Evolutionary conservation across 371 early-diverging fungal genomes (phyloP).

Genomic region (Haplosporangium sp.): DNA sequence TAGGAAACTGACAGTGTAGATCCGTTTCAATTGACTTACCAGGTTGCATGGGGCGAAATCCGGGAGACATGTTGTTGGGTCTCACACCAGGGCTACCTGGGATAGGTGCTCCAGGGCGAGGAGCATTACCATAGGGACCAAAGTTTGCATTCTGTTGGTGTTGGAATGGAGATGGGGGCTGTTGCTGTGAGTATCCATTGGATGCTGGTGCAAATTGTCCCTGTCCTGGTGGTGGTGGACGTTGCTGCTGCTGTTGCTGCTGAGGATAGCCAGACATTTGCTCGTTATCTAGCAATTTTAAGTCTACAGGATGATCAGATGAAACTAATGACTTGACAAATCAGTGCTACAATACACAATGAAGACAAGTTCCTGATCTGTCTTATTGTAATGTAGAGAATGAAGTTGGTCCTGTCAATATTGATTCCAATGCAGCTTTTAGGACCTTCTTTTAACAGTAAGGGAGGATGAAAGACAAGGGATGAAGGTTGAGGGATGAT

Average conservation of each 20-base stretch:
- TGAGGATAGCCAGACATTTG: constrained; percentile 35
- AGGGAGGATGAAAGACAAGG: not conserved
- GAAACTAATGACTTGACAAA: not conserved
- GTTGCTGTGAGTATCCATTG: constrained; percentile 34
- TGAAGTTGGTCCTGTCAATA: not conserved
- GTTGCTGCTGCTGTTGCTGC: constrained; percentile 31
- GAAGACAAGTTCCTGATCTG: not conserved
- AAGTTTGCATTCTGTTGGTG: constrained; percentile 22
- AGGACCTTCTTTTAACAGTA: not conserved
- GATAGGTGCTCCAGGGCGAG: constrained; percentile 29
- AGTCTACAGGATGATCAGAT: constrained; percentile 6
- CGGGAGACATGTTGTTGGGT: constrained; percentile 30
- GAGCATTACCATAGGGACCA: constrained; percentile 33
- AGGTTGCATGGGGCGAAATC: constrained; percentile 44
- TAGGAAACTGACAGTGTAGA: not conserved
- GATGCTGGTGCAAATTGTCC: constrained; percentile 31
- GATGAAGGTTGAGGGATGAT: constrained; percentile 1
- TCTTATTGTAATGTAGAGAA: not conserved
- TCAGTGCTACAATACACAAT: not conserved
- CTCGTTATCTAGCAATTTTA: constrained; percentile 3
- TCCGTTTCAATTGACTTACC: constrained; percentile 14
- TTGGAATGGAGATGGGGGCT: constrained; percentile 16
- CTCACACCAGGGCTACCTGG: constrained; percentile 29
- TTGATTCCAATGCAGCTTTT: constrained; percentile 3
- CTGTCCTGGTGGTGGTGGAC: constrained; percentile 20